A percentile compares a stretch with the other conserved stretches of the same genome.
Evolutionary conservation across 1,139 yeast species (phyloP).

Genomic region (Trichomonascaceae sp.): DNA sequence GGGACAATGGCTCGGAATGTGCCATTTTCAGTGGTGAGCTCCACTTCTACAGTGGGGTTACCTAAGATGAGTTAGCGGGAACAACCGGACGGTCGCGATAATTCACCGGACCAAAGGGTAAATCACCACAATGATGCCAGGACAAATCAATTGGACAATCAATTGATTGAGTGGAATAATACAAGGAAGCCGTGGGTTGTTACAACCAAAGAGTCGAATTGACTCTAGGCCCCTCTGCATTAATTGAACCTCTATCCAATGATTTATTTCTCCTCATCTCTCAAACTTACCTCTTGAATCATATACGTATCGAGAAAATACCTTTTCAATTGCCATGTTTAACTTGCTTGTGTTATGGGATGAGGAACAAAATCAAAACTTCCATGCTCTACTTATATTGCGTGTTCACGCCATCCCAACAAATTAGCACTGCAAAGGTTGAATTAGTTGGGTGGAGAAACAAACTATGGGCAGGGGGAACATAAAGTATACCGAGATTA

Average conservation of each 20-base stretch:
- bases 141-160: neutral
- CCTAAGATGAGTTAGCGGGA: constrained; percentile 53
- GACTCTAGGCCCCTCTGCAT: too few relatives aligned
- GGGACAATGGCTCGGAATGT: constrained; percentile 90
- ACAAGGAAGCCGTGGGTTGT: neutral
- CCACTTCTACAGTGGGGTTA: constrained; percentile 97
- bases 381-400: neutral
- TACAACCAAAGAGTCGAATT: too few relatives aligned
- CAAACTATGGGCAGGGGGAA: neutral
- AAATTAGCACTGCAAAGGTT: neutral
- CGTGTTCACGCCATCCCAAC: neutral
- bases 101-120: neutral
- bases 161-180: neutral
- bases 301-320: constrained; percentile 88
- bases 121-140: neutral
- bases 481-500: neutral
- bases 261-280: neutral
- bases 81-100: neutral
- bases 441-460: neutral
- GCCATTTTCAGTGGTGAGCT: constrained; percentile 79
- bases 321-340: constrained; percentile 54
- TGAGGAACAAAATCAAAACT: neutral
- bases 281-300: constrained; percentile 77
- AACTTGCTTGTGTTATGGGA: neutral
- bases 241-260: neutral